phyloP scores from a whole-genome alignment of 257 asterid genomes.

The Penstemon eatonii region DNA sequence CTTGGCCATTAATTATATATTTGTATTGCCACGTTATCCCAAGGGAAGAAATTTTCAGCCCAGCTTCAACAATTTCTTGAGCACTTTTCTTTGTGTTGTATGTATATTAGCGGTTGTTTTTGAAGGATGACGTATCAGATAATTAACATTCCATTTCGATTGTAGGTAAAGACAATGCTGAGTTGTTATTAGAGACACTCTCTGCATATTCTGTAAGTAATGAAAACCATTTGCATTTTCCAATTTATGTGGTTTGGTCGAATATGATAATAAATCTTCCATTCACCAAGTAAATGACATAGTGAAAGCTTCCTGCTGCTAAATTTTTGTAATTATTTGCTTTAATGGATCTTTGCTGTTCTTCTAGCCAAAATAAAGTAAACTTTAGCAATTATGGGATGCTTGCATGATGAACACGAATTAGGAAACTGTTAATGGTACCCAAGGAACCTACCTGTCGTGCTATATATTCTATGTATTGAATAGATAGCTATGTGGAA shows the following conservation, averaged over 20 bases:
- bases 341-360: neutral
- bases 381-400: conserved; percentile 11
- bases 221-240: neutral
- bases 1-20: conserved; percentile 14
- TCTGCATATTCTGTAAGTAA: conserved; percentile 70
- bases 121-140: conserved; percentile 6
- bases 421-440: neutral
- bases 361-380: neutral
- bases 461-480: neutral
- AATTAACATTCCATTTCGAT: conserved; percentile 30
- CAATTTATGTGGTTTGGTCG: conserved; percentile 9
- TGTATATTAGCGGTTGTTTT: conserved; percentile 9
- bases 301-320: conserved; percentile 6
- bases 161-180: conserved; percentile 69
- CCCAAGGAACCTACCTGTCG: neutral
- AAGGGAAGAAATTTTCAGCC: neutral
- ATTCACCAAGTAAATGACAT: conserved; percentile 13
- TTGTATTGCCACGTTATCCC: conserved; percentile 8
- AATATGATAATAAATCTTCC: conserved; percentile 2
- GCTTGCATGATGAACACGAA: conserved; percentile 1
- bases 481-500: neutral
- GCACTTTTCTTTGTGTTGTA: neutral
- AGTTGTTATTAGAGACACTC: conserved; percentile 72
- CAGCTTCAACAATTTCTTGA: conserved; percentile 4
- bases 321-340: conserved; percentile 1